phyloP scores from a whole-genome alignment of 1,284 basidiomycete species.

The Pisolithus thermaeus region DNA sequence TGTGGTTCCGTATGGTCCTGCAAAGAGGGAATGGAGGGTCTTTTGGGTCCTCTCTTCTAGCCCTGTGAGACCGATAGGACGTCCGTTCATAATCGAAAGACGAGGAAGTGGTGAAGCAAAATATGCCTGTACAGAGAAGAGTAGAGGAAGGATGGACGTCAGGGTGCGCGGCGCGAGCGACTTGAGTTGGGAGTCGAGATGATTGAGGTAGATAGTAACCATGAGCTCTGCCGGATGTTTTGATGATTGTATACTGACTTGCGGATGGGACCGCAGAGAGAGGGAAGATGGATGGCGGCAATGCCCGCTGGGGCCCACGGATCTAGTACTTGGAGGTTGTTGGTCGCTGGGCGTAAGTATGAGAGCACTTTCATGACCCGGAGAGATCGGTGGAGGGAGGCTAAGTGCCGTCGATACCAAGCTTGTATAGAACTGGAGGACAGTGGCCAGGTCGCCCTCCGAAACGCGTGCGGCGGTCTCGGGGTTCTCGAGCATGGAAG shows the following conservation, averaged over 20 bases:
- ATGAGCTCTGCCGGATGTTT: conserved; percentile 55
- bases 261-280: conserved; percentile 21
- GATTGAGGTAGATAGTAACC: conserved; percentile 55
- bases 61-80: conserved; percentile 32
- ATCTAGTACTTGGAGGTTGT: conserved; percentile 21
- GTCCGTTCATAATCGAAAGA: conserved; percentile 42
- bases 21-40: conserved; percentile 48
- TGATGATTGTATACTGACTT: conserved; percentile 22
- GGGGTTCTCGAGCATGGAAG: conserved; percentile 40
- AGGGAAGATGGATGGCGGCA: conserved; percentile 42
- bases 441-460: conserved; percentile 46
- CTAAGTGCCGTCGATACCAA: conserved; percentile 52
- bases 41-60: conserved; percentile 55
- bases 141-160: conserved; percentile 52
- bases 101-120: conserved; percentile 60
- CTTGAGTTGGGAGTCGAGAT: conserved; percentile 55
- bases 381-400: conserved; percentile 25
- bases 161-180: conserved; percentile 51
- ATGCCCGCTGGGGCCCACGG: conserved; percentile 35
- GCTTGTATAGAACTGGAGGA: conserved; percentile 53
- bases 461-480: conserved; percentile 54
- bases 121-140: conserved; percentile 64
- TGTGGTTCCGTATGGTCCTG: conserved; percentile 57
- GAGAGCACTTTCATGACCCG: conserved; percentile 22
- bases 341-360: conserved; percentile 22